Evolutionary conservation across 495 filamentous ascomycete species (phyloP).

Genomic region (Echria macrotheca): DNA sequence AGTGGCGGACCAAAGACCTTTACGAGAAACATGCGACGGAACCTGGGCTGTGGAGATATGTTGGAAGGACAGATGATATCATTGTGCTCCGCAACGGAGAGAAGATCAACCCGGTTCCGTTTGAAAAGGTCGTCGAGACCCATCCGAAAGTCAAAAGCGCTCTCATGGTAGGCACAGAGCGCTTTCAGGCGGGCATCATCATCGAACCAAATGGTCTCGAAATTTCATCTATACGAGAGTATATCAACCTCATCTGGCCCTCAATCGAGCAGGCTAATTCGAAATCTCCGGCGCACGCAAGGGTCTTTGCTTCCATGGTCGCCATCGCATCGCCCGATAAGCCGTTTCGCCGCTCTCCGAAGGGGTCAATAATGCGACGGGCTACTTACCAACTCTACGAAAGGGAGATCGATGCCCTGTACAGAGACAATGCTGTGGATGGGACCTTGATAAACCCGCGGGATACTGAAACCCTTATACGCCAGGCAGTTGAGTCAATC

Average conservation of each 20-base stretch:
- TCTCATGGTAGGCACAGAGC: slow-evolving; percentile 39
- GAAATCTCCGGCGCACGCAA: not conserved
- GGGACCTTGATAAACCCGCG: not conserved
- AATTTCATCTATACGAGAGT: too few species aligned
- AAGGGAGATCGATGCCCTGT: not conserved
- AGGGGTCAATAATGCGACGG: slow-evolving; percentile 2
- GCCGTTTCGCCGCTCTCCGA: not conserved
- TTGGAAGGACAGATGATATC: slow-evolving; percentile 48
- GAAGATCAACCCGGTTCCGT: slow-evolving; percentile 47
- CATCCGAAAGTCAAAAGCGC: slow-evolving; percentile 36
- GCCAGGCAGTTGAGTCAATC: not conserved
- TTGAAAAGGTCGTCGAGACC: slow-evolving; percentile 37
- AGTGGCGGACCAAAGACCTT: slow-evolving; percentile 48
- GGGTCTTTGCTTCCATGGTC: slow-evolving; percentile 2
- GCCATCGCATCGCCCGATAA: not conserved
- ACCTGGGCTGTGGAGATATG: slow-evolving; percentile 39
- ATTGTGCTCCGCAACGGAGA: slow-evolving; percentile 53
- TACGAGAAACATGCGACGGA: slow-evolving; percentile 41
- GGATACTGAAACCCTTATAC: too few species aligned
- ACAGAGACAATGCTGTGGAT: not conserved
- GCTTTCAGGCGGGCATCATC: slow-evolving; percentile 42
- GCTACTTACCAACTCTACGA: not conserved
- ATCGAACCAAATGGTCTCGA: slow-evolving; percentile 42
- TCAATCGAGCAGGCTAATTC: slow-evolving; percentile 18
- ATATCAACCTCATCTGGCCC: slow-evolving; percentile 20